These are phyloP conservation scores for Cydonia oblonga DNA, from an alignment of 331 rosid genomes.

Conservation along the genomic window DNA sequence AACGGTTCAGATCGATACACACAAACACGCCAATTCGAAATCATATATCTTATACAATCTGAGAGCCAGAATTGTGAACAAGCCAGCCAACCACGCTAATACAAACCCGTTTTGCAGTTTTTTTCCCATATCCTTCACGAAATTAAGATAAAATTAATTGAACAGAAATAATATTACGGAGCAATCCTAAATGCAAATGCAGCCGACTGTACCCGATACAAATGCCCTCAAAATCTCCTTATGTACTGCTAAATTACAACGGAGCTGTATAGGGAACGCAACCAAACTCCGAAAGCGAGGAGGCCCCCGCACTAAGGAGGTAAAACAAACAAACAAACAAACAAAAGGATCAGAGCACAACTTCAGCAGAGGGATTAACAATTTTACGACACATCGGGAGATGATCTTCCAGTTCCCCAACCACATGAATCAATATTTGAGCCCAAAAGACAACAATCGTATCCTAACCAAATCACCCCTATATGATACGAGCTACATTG, in stretches of 20 bases:
- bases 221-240: slow-evolving; percentile 37
- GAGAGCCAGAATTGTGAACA: background rate
- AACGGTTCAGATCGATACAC: background rate
- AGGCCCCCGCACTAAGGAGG: slow-evolving; percentile 5
- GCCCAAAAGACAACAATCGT: slow-evolving; percentile 8
- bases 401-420: slow-evolving; percentile 5
- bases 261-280: slow-evolving; percentile 21
- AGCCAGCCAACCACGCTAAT: background rate
- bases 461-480: slow-evolving; percentile 9
- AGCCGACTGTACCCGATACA: slow-evolving; percentile 24
- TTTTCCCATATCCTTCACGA: background rate
- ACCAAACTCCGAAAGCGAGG: slow-evolving; percentile 16
- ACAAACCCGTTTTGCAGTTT: background rate
- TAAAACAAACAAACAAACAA: background rate
- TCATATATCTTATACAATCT: background rate
- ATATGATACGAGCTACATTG: slow-evolving; percentile 14
- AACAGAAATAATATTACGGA: background rate
- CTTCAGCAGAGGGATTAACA: slow-evolving; percentile 4
- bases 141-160: background rate
- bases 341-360: background rate
- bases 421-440: slow-evolving; percentile 12
- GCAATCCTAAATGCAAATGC: slow-evolving; percentile 2
- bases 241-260: slow-evolving; percentile 30
- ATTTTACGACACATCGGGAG: background rate
- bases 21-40: background rate